A percentile compares a stretch with the other conserved stretches of the same genome.
phyloP scores from a whole-genome alignment of 257 asterid genomes.

The Nyctanthes arbortristis region DNA sequence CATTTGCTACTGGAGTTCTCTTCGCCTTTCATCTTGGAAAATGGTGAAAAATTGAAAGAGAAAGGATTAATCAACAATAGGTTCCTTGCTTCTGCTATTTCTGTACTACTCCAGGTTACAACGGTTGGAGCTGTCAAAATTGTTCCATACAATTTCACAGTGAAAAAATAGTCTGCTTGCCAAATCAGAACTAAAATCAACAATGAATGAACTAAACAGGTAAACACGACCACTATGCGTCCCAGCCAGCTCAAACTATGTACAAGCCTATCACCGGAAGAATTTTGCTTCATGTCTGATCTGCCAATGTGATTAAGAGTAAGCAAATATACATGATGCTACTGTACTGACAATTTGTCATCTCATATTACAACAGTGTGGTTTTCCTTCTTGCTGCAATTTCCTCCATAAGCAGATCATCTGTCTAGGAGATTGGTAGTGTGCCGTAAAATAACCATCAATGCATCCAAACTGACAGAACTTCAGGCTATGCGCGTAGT shows the following conservation, averaged over 20 bases:
- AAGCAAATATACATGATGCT: neutral
- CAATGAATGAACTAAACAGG: slow-evolving; percentile 25
- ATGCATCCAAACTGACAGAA: slow-evolving; percentile 94
- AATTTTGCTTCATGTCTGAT: neutral
- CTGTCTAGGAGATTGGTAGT: slow-evolving; percentile 93
- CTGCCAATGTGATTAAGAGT: neutral
- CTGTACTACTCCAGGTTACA: neutral
- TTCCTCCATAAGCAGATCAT: slow-evolving; percentile 95
- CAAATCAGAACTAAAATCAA: slow-evolving; percentile 32
- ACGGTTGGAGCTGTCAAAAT: slow-evolving; percentile 10
- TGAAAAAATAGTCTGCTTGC: slow-evolving; percentile 21
- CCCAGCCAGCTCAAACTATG: slow-evolving; percentile 32
- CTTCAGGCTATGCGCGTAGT: slow-evolving; percentile 81
- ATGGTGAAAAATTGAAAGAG: no score
- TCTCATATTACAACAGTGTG: slow-evolving; percentile 88
- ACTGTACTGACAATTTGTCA: slow-evolving; percentile 34
- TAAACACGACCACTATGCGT: slow-evolving; percentile 14
- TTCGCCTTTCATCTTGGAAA: no score
- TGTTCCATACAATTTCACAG: slow-evolving; percentile 7
- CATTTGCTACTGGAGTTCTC: no score
- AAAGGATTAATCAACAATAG: no score
- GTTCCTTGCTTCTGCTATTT: neutral
- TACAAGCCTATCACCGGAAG: slow-evolving; percentile 29
- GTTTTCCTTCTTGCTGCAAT: slow-evolving; percentile 51
- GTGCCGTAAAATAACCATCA: slow-evolving; percentile 77